phyloP scores from a whole-genome alignment of 2,329 filamentous ascomycete genomes.

The Beauveria varroae region DNA sequence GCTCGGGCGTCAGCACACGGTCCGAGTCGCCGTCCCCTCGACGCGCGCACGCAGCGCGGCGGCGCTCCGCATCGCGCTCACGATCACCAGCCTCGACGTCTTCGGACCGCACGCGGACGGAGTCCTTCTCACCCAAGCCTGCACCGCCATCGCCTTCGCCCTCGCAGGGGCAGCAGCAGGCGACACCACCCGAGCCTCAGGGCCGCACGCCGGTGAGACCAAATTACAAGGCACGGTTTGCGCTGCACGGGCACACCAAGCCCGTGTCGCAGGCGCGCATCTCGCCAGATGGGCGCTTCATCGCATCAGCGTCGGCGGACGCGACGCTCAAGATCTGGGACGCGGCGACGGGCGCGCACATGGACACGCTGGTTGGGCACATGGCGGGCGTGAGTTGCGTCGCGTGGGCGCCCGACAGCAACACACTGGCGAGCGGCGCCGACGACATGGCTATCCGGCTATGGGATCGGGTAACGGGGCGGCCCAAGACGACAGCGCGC shows the following conservation, averaged over 20 bases:
- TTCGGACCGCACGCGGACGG: conserved; percentile 23
- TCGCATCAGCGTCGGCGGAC: conserved; percentile 86
- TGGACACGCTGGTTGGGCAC: conserved; percentile 88
- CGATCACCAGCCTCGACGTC: conserved; percentile 25
- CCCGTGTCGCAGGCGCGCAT: conserved; percentile 82
- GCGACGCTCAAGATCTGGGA: conserved; percentile 90
- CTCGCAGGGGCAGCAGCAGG: conserved; percentile 16
- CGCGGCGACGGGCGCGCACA: conserved; percentile 64
- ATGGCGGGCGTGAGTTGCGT: conserved; percentile 87
- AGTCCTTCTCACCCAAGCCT: conserved; percentile 19
- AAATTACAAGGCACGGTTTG: conserved; percentile 61
- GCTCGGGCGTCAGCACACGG: conserved; percentile 29
- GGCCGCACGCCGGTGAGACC: conserved; percentile 45
- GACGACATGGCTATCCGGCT: conserved; percentile 95
- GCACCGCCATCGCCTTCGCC: not conserved
- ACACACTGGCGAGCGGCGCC: conserved; percentile 79
- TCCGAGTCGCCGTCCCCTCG: conserved; percentile 27
- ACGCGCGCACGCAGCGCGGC: conserved; percentile 17
- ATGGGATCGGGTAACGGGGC: conserved; percentile 68
- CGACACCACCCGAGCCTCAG: conserved; percentile 20
- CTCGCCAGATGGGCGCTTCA: conserved; percentile 82
- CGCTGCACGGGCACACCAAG: conserved; percentile 69
- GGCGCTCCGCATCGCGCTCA: conserved; percentile 24
- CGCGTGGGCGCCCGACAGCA: conserved; percentile 88
- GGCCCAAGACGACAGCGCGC: conserved; percentile 41